Base-by-base conservation (phyloP, 768 basidiomycete genomes). In the Strobilomyces confusus region DNA sequence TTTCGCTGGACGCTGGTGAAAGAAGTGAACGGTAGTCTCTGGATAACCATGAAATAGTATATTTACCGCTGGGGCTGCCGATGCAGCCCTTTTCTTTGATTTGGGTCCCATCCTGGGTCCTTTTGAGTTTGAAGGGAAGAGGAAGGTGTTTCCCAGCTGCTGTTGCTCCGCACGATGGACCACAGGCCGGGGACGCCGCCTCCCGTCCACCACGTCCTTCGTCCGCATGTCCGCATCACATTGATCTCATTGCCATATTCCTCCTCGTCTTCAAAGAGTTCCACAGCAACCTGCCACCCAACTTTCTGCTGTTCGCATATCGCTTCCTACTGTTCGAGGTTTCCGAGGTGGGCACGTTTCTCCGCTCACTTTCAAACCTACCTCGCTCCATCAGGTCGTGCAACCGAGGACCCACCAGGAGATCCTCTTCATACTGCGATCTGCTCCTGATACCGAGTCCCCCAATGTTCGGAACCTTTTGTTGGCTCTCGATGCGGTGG, bases 151-250 rank as follows among this genome's bases (percentile, higher is more conserved):
- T 66, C 58, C 44, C 53, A 58, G 51, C 46, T 41, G 23, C 32
- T 13, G 20, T 55, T 29, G 40, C 42, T 23, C 14, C 2, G 25
- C 44, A 17, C 32, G 25, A 69, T 69, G 69, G 63, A 69, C n/a
- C 54, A 65, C 56, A 56, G 44, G 48, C 62, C 59, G 5, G 79
- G 80, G 32, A 73, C 76, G 20, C 81, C 80, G 49, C 82, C 84
- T 9, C 83, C 85, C 1, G 77, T 79, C 8, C 79, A 82, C 48
- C 85, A 89, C 68, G 75, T 82, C 51, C 75, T 92, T 26, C 77
- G 83, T 50, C 88, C 90, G 1, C 90, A 92, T 61, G 83, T 50
- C 88, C 90, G 1, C 90, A 92, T 61, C 91, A 93, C 64, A 73
- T 92, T 47, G 78, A 79, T 45, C 72, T 92, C 15, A 73, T 92